phyloP scores from a whole-genome alignment of 768 basidiomycete genomes.

The Zangia roseola region DNA sequence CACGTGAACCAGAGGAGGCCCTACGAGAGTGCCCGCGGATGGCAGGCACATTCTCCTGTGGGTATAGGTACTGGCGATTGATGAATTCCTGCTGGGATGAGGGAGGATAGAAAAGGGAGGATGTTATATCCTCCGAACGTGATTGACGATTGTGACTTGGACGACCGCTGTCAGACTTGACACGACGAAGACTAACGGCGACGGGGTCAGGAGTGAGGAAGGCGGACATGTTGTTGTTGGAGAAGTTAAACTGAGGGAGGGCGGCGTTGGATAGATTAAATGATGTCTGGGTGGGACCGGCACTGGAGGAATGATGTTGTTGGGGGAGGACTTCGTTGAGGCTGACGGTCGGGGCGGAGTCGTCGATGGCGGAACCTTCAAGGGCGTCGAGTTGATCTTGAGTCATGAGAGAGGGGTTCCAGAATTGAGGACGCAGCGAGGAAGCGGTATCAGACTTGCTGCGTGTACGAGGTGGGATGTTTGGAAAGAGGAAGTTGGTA shows the following conservation, averaged over 20 bases:
- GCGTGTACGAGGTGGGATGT: conserved; percentile 42
- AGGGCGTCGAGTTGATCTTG: conserved; percentile 36
- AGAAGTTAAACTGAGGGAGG: conserved; percentile 35
- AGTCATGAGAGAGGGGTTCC: conserved; percentile 43
- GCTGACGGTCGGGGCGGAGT: conserved; percentile 30
- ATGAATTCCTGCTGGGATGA: conserved; percentile 44
- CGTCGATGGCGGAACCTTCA: conserved; percentile 39
- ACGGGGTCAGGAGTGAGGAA: conserved; percentile 37
- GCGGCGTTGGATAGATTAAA: conserved; percentile 28
- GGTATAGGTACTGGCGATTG: conserved; percentile 43
- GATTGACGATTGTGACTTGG: conserved; percentile 49
- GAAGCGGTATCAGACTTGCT: conserved; percentile 60
- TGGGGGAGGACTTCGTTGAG: conserved; percentile 30
- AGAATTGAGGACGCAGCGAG: conserved; percentile 49
- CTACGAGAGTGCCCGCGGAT: conserved; percentile 44
- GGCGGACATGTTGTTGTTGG: conserved; percentile 37
- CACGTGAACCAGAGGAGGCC: conserved; percentile 40
- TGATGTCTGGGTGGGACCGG: conserved; percentile 23
- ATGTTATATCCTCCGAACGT: conserved; percentile 61
- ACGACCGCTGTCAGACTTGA: conserved; percentile 46
- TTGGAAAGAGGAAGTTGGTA: conserved; percentile 39
- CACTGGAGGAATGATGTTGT: conserved; percentile 27
- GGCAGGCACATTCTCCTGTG: conserved; percentile 35
- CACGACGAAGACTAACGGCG: conserved; percentile 44
- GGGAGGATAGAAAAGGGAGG: conserved; percentile 31